A percentile compares a stretch with the other conserved stretches of the same genome.
phyloP scores from a whole-genome alignment of 106 monocot species.

The Iris macrosiphon region DNA sequence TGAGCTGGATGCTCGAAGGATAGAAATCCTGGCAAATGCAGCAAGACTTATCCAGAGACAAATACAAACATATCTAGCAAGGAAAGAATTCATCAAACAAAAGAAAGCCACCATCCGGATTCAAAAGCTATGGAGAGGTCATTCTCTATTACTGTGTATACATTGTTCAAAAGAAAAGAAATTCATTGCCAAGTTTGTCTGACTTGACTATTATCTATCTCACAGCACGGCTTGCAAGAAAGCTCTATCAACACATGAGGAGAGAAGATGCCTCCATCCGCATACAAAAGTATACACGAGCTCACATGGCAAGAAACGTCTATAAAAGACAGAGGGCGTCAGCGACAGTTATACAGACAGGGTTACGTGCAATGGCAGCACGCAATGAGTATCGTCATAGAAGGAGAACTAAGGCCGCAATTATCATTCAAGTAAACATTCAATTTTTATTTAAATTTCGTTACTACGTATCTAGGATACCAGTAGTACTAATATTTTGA shows the following conservation, averaged over 20 bases:
- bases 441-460: background rate
- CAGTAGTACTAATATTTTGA: background rate
- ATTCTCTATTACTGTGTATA: background rate
- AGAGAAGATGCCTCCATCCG: conserved; percentile 73
- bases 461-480: too few species aligned
- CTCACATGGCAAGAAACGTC: conserved; percentile 36
- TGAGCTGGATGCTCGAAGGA: conserved; percentile 93
- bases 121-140: conserved; percentile 88
- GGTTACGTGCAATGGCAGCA: conserved; percentile 85
- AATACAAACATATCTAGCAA: conserved; percentile 70
- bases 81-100: conserved; percentile 70
- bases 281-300: conserved; percentile 81
- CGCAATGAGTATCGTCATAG: conserved; percentile 58
- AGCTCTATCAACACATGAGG: conserved; percentile 61
- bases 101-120: conserved; percentile 45
- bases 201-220: background rate
- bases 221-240: conserved; percentile 72
- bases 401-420: conserved; percentile 78
- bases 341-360: conserved; percentile 65
- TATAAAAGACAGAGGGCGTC: conserved; percentile 41
- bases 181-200: background rate
- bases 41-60: conserved; percentile 75
- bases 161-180: background rate
- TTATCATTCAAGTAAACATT: conserved; percentile 72
- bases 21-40: conserved; percentile 84